These are phyloP conservation scores for Apophysomyces ossiformis DNA, from an alignment of 371 early-diverging fungal genomes.

Conservation along the genomic window DNA sequence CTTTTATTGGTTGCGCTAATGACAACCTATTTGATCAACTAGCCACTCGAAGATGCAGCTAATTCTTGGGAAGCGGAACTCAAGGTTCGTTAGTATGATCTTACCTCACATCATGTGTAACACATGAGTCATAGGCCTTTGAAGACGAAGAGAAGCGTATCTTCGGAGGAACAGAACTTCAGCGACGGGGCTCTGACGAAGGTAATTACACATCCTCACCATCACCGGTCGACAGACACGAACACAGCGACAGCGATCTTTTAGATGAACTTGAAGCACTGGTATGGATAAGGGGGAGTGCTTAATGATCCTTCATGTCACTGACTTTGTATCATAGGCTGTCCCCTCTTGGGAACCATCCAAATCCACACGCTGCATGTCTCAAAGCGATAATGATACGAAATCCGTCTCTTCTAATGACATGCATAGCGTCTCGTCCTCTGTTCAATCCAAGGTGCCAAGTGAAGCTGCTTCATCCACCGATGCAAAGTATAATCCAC, in stretches of 20 bases:
- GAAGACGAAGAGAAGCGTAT: slow-evolving; percentile 41
- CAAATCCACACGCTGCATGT: not conserved
- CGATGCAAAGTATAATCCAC: slow-evolving; percentile 30
- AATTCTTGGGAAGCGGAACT: slow-evolving; percentile 46
- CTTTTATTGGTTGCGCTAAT: not conserved
- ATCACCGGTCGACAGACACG: slow-evolving; percentile 26
- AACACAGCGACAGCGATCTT: slow-evolving; percentile 27
- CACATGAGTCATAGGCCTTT: slow-evolving; percentile 26
- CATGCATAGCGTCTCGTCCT: slow-evolving; percentile 1
- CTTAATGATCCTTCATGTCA: not conserved
- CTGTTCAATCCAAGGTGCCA: not conserved
- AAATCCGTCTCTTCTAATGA: not conserved
- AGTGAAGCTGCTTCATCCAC: slow-evolving; percentile 9
- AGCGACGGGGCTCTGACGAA: slow-evolving; percentile 40
- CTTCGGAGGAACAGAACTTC: slow-evolving; percentile 28
- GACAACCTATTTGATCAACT: not conserved
- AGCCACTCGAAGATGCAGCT: slow-evolving; percentile 46
- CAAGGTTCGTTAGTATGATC: slow-evolving; percentile 22
- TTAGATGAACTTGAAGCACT: slow-evolving; percentile 38
- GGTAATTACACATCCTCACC: slow-evolving; percentile 35
- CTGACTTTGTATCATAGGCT: slow-evolving; percentile 21
- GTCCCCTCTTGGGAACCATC: slow-evolving; percentile 35
- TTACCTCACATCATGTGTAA: not conserved
- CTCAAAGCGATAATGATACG: not conserved
- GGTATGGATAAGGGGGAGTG: slow-evolving; percentile 14